Evolutionary conservation across 495 filamentous ascomycete genomes (phyloP).

Genomic region (Cairneyella variabilis): DNA sequence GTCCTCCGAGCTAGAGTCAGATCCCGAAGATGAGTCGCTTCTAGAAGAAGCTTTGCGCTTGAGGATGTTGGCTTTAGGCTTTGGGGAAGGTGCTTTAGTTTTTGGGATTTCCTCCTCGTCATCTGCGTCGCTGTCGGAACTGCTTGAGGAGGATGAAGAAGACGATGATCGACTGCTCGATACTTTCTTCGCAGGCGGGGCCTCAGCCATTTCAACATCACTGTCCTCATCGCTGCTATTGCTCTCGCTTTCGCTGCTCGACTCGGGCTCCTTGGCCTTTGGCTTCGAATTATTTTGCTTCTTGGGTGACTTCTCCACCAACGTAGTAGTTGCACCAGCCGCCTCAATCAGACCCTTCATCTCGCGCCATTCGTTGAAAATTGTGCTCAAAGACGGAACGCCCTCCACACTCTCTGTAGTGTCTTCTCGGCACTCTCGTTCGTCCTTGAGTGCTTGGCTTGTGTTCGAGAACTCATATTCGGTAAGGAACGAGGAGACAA

Average conservation of each 20-base stretch:
- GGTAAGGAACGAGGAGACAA: slow-evolving; percentile 64
- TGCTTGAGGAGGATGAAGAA: slow-evolving; percentile 45
- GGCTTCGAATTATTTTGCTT: slow-evolving; percentile 32
- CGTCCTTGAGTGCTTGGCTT: slow-evolving; percentile 54
- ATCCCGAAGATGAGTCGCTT: slow-evolving; percentile 35
- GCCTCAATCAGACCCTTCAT: slow-evolving; percentile 19
- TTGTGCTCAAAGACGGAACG: slow-evolving; percentile 37
- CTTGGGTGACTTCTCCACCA: slow-evolving; percentile 9
- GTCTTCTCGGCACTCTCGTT: slow-evolving; percentile 41
- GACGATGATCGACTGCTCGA: slow-evolving; percentile 29
- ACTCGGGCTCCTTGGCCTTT: slow-evolving; percentile 23
- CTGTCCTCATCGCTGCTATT: slow-evolving; percentile 34
- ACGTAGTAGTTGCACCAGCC: background rate
- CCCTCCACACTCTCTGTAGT: slow-evolving; percentile 30
- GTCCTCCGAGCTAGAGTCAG: slow-evolving; percentile 31
- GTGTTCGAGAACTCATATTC: slow-evolving; percentile 60
- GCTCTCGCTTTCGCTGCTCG: slow-evolving; percentile 31
- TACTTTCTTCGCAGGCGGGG: slow-evolving; percentile 26
- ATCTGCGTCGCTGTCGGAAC: slow-evolving; percentile 60
- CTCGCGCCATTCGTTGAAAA: slow-evolving; percentile 45
- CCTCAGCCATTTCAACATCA: slow-evolving; percentile 59
- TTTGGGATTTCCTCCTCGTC: slow-evolving; percentile 47
- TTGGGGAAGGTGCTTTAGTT: slow-evolving; percentile 30
- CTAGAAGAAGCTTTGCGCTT: slow-evolving; percentile 65
- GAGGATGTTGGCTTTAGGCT: slow-evolving; percentile 36